These are phyloP conservation scores for Psilocybe tampanensis DNA, from an alignment of 768 basidiomycete species.

Conservation along the genomic window DNA sequence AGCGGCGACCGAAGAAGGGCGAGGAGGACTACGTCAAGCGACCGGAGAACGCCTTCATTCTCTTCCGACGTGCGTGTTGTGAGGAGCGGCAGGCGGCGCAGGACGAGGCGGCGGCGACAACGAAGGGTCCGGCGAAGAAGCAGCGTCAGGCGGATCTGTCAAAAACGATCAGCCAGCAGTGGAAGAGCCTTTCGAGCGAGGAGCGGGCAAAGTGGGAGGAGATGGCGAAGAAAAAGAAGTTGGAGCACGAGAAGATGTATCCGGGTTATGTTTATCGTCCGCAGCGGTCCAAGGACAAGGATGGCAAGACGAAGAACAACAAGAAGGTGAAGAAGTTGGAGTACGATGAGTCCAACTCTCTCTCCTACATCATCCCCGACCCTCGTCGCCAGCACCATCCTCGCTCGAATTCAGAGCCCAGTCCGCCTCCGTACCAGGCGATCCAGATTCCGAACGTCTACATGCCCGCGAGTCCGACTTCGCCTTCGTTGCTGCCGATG, in stretches of 20 bases:
- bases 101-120: slow-evolving; percentile 42
- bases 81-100: slow-evolving; percentile 65
- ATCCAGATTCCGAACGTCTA: slow-evolving; percentile 72
- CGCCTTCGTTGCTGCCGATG: slow-evolving; percentile 59
- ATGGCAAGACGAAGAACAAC: slow-evolving; percentile 46
- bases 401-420: slow-evolving; percentile 58
- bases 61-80: slow-evolving; percentile 80
- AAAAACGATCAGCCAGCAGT: slow-evolving; percentile 81
- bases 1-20: slow-evolving; percentile 67
- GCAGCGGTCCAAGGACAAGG: slow-evolving; percentile 62
- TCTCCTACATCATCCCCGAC: slow-evolving; percentile 43
- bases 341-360: slow-evolving; percentile 37
- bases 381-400: slow-evolving; percentile 26
- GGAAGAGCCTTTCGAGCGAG: slow-evolving; percentile 67
- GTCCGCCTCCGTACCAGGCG: slow-evolving; percentile 66
- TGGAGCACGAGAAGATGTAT: slow-evolving; percentile 74
- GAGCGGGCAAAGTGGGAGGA: slow-evolving; percentile 78
- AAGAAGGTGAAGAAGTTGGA: slow-evolving; percentile 40
- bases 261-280: slow-evolving; percentile 82
- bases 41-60: slow-evolving; percentile 84
- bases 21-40: slow-evolving; percentile 86
- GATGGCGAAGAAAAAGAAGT: slow-evolving; percentile 77
- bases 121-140: slow-evolving; percentile 59
- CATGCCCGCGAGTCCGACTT: slow-evolving; percentile 58
- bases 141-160: slow-evolving; percentile 74